Percentiles rank a stretch among this genome's conserved stretches.
Evolutionary conservation across 2,329 filamentous ascomycete genomes (phyloP).

Genomic region (Tolypocladium nubicola): DNA sequence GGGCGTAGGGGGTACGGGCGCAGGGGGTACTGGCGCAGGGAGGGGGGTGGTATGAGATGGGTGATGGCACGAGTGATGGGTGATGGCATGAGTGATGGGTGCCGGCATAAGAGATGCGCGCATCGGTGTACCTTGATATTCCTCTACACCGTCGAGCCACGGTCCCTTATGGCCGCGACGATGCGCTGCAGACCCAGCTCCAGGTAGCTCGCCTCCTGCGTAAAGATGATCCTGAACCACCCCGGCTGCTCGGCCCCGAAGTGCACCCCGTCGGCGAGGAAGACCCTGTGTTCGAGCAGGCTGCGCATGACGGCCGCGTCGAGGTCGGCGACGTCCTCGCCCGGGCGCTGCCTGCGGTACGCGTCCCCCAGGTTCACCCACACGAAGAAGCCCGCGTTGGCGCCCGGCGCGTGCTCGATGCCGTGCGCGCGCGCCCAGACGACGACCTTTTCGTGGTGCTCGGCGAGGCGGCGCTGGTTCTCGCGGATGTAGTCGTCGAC

Average conservation of each 20-base stretch:
- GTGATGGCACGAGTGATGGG: no score
- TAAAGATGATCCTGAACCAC: constrained; percentile 29
- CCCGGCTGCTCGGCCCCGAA: constrained; percentile 27
- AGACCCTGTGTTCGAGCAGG: constrained; percentile 20
- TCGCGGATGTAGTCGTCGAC: constrained; percentile 30
- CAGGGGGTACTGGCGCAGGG: no score
- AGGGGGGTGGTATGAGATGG: no score
- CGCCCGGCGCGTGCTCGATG: constrained; percentile 33
- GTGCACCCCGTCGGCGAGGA: constrained; percentile 22
- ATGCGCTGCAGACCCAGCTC: constrained; percentile 13
- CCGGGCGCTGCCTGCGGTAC: constrained; percentile 11
- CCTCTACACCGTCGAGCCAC: no score
- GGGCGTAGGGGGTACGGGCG: no score
- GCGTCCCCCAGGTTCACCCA: constrained; percentile 36
- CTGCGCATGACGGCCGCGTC: constrained; percentile 14
- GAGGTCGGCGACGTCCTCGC: constrained; percentile 9
- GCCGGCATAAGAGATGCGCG: no score
- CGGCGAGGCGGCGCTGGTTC: constrained; percentile 28
- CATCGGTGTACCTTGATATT: no score
- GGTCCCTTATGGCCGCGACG: not conserved
- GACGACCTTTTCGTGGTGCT: constrained; percentile 26
- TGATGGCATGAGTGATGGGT: no score
- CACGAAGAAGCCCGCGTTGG: constrained; percentile 44
- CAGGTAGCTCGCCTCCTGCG: constrained; percentile 18
- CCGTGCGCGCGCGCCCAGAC: constrained; percentile 24